Evolutionary conservation across 1,284 basidiomycete genomes (phyloP).

Genomic region (Ustilago shanxiensis): DNA sequence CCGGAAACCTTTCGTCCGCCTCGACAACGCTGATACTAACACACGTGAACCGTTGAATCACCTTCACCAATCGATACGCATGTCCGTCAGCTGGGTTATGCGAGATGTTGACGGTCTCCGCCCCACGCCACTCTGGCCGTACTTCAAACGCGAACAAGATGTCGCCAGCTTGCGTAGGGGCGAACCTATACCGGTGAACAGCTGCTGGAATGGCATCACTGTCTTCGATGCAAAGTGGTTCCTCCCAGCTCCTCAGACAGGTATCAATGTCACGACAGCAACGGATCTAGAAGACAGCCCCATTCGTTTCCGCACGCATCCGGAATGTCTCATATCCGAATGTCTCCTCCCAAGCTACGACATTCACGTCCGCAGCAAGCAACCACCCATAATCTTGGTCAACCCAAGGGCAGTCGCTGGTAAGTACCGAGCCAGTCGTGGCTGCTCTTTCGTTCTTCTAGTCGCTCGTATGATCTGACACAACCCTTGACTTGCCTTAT

Average conservation of each 20-base stretch:
- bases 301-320: constrained; percentile 73
- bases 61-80: constrained; percentile 29
- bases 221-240: constrained; percentile 73
- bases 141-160: constrained; percentile 72
- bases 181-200: constrained; percentile 72
- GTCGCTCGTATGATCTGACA: background rate
- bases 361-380: constrained; percentile 70
- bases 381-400: constrained; percentile 72
- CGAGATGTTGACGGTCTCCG: constrained; percentile 62
- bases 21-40: background rate
- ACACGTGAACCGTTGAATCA: too few species aligned
- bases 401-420: constrained; percentile 70
- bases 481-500: background rate
- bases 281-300: constrained; percentile 63
- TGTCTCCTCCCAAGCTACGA: constrained; percentile 76
- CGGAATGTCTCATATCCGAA: constrained; percentile 74
- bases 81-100: constrained; percentile 49
- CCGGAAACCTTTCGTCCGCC: background rate
- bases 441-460: background rate
- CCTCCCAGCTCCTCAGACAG: constrained; percentile 8
- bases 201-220: constrained; percentile 77
- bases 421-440: constrained; percentile 1
- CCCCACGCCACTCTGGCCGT: constrained; percentile 73
- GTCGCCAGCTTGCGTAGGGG: constrained; percentile 68
- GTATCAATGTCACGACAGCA: constrained; percentile 47